These are phyloP conservation scores for Venturia carpophila DNA, from an alignment of 2,329 filamentous ascomycete species.

Conservation along the genomic window DNA sequence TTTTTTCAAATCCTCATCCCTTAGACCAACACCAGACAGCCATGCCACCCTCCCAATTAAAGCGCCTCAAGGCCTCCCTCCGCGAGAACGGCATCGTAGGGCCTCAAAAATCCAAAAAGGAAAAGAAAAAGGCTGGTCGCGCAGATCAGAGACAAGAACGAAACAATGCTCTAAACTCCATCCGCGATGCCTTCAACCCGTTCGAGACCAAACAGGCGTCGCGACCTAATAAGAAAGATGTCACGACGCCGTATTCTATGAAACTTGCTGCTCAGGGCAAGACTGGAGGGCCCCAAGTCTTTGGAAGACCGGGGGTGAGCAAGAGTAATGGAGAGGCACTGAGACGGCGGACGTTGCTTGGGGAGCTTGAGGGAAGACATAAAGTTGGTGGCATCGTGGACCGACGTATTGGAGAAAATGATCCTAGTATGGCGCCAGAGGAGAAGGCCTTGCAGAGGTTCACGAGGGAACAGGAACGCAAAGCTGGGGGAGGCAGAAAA, in stretches of 20 bases:
- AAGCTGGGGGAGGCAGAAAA: conserved; percentile 69
- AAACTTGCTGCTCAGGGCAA: conserved; percentile 31
- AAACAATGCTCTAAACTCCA: conserved; percentile 69
- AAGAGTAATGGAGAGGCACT: conserved; percentile 81
- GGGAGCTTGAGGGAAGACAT: conserved; percentile 80
- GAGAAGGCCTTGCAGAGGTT: conserved; percentile 89
- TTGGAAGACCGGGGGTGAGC: conserved; percentile 72
- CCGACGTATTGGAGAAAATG: conserved; percentile 90
- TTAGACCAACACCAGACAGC: not conserved
- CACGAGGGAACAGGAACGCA: conserved; percentile 75
- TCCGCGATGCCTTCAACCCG: conserved; percentile 94
- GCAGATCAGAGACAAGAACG: conserved; percentile 68
- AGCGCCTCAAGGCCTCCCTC: conserved; percentile 86
- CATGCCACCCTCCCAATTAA: conserved; percentile 95
- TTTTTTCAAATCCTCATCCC: not conserved
- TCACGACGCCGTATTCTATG: conserved; percentile 58
- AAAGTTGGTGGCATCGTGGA: conserved; percentile 91
- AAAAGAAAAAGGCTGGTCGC: conserved; percentile 63
- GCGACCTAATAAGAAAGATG: conserved; percentile 74
- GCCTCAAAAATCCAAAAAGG: conserved; percentile 91
- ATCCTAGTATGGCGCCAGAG: conserved; percentile 87
- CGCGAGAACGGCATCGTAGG: conserved; percentile 83
- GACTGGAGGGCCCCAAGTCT: conserved; percentile 44
- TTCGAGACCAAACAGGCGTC: conserved; percentile 84
- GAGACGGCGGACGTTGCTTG: conserved; percentile 74